Evolutionary conservation across 169 alveolate genomes (phyloP), one percentile per base, ranked within the genome.

Genomic region (Perkinsus olseni): DNA sequence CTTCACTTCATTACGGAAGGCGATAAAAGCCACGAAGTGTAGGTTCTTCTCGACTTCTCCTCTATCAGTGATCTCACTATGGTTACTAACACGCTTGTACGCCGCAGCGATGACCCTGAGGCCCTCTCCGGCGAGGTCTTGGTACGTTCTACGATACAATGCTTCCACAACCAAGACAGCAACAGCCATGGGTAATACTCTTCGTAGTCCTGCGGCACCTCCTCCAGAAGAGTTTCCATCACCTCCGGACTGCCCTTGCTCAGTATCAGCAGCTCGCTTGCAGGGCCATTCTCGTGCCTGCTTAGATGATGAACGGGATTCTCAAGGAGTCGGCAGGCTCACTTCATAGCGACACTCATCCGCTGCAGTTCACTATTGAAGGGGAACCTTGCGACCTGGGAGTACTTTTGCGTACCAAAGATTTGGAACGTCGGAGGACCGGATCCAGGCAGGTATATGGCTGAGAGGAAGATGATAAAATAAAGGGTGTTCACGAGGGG

Each of bases 191-290:
- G 97, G 93, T 34, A 96, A 90, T 74, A 96, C 97, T 94, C 94
- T 93, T 97, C 98, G 95, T 97, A 99, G 93, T 96, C 94, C 36
- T 94, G 95, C 10, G 99, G 99, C 10, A 97, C 96, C 74, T 97
- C 97, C 40, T 94, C 96, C 38, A 98, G 95, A 92, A 98, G 96
- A 36, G 94, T 90, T 93, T 97, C 95, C 91, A 99, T 92, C 51
- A 95, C 95, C 96, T 98, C 99, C 34, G 99, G 99, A 34, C 99
- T 98, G 28, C 99, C 99, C 95, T 99, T 99, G 51, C 98, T 96
- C 91, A 98, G 95, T 39, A 98, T 96, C 95, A 34, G 21, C 91
- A 31, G 31, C 82, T 92, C 24, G 92, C 96, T n/a, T 91, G 95
- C 48, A 51, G 92, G 40, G 82, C 39, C 74, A 82, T 74, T 91